Conservation (phyloP, 2,329 filamentous ascomycete species). For the Ascochyta rabiei region DNA sequence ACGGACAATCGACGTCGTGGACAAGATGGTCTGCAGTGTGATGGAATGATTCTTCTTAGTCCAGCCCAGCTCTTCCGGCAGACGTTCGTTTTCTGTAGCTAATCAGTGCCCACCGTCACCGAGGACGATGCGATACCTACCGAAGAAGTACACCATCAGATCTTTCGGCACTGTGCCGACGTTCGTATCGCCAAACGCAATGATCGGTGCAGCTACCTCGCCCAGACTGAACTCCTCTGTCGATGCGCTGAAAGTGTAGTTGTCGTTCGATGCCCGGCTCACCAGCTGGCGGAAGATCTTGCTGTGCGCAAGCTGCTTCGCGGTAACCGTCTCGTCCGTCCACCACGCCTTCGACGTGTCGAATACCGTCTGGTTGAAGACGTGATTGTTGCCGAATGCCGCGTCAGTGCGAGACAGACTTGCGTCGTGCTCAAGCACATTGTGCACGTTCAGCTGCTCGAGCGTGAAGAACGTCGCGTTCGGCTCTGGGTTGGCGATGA, state of each 20-base stretch:
- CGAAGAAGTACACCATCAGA: constrained; percentile 56
- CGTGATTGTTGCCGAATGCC: constrained; percentile 58
- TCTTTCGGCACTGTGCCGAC: constrained; percentile 49
- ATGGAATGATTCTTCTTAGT: constrained; percentile 22
- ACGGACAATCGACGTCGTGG: constrained; percentile 9
- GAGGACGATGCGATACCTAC: constrained; percentile 45
- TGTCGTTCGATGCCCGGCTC: constrained; percentile 56
- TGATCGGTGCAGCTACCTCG: constrained; percentile 58
- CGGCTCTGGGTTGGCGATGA: constrained; percentile 38
- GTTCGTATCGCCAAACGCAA: constrained; percentile 56
- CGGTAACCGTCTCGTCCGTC: constrained; percentile 48
- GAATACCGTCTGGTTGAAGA: constrained; percentile 61
- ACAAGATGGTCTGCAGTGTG: constrained; percentile 19
- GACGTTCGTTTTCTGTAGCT: constrained; percentile 50
- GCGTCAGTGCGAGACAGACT: constrained; percentile 58
- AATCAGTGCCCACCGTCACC: neutral
- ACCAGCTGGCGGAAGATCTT: constrained; percentile 54
- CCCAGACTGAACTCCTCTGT: constrained; percentile 57
- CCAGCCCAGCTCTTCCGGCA: constrained; percentile 53
- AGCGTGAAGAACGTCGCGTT: constrained; percentile 40
- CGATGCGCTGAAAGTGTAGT: constrained; percentile 53
- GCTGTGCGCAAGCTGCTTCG: constrained; percentile 49
- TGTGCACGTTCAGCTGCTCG: constrained; percentile 55
- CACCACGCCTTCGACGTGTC: constrained; percentile 55
- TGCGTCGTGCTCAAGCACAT: constrained; percentile 58